Base-by-base conservation (phyloP, 1,284 basidiomycete genomes). In the Moesziomyces sp. region DNA sequence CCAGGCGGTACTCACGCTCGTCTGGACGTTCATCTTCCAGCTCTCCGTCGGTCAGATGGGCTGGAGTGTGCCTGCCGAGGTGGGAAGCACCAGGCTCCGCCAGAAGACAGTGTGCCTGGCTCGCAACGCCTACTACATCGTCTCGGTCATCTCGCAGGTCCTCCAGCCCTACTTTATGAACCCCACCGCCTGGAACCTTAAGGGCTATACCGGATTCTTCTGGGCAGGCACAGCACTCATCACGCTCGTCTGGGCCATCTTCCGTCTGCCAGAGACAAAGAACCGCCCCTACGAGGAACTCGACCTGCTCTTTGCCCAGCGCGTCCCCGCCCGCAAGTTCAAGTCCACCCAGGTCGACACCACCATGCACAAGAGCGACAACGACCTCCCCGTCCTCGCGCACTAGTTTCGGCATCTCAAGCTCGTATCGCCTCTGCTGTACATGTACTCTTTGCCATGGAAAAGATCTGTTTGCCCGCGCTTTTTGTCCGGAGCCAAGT, bases 101-200 rank as follows among this genome's bases (percentile, higher is more conserved):
- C 84, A 86, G 63, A 88, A 88, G 83, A 87, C 87, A 0, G 85
- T 88, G 59, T 87, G 85, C 1, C 81, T 88, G 28, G 85, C 86
- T 24, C 84, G 88, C 49, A 83, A 84, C 52, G 64, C 81, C 10
- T 87, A 87, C 82, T 84, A 86, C 61, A 21, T 69, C 18, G 56
- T 44, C 19, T 40, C 50, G 16, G 19, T 74, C 23, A 65, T 81
- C 42, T 84, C 85, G 64, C 86, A 86, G 61, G 82, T 85, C 60
- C 78, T 86, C 58, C 83, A 83, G n/a, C 86, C 86, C 84, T 30
- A 30, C 30, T 30, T 30, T 11, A 30, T 30, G 30, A 30, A 30
- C 30, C 30, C 30, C 9, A 30, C 30, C 9, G 30, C 30, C 30
- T 30, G 30, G 30, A 30, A 30, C 30, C 30, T 30, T 10, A 30